A percentile compares a stretch with the other conserved stretches of the same genome.
Conservation (phyloP, 2,329 filamentous ascomycete genomes). For the Fusarium ramigenum region DNA sequence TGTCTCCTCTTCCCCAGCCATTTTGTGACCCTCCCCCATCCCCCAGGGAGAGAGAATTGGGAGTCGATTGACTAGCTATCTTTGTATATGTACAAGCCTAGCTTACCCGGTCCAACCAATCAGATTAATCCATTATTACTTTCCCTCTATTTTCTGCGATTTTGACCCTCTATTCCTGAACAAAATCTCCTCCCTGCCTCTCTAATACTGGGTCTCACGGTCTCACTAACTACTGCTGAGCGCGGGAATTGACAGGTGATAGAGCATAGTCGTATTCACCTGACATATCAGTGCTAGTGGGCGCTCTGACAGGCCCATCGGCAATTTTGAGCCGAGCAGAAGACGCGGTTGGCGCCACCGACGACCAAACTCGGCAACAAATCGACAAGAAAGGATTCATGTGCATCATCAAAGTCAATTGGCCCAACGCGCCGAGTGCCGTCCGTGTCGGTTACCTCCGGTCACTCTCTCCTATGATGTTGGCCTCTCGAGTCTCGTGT, state of each 20-base stretch:
- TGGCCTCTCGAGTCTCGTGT: neutral
- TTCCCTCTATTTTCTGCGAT: no score
- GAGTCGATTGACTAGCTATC: no score
- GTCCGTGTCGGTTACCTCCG: slow-evolving; percentile 1
- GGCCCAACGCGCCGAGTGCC: slow-evolving; percentile 8
- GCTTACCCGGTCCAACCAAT: no score
- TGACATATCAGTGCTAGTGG: slow-evolving; percentile 17
- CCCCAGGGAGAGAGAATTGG: no score
- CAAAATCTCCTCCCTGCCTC: no score
- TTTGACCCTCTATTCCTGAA: no score
- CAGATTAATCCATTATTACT: no score
- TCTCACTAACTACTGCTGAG: neutral
- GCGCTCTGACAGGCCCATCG: slow-evolving; percentile 8
- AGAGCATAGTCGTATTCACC: neutral
- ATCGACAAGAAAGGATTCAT: slow-evolving; percentile 26
- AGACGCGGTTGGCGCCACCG: slow-evolving; percentile 2
- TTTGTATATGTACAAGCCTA: no score
- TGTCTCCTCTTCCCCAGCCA: neutral
- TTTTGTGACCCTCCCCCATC: neutral
- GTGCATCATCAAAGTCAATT: slow-evolving; percentile 13
- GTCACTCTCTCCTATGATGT: neutral
- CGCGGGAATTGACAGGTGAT: neutral
- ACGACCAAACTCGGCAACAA: slow-evolving; percentile 28
- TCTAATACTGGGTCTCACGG: neutral
- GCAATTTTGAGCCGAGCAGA: slow-evolving; percentile 33